phyloP scores from a whole-genome alignment of 306 rosid genomes.

The Chamaecrista fasciculata region DNA sequence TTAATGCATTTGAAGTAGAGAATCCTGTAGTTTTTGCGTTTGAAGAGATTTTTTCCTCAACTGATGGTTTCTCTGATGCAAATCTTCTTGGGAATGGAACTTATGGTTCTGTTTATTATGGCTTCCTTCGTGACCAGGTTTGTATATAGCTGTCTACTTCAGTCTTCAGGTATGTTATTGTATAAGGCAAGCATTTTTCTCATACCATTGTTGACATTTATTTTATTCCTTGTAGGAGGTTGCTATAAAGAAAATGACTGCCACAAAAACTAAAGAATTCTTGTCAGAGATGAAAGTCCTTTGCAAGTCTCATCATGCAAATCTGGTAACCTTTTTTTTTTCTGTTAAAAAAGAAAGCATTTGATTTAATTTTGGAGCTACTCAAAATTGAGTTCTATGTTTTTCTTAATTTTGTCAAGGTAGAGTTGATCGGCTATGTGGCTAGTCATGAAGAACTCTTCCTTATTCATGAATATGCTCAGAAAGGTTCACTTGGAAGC shows the following conservation, averaged over 20 bases:
- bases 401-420: constrained; percentile 68
- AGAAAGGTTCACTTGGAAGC: constrained; percentile 90
- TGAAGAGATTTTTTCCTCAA: constrained; percentile 70
- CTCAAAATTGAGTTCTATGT: constrained; percentile 41
- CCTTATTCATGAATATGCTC: constrained; percentile 86
- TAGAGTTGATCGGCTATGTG: constrained; percentile 97
- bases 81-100: constrained; percentile 92
- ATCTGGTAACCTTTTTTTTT: constrained; percentile 59
- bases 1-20: constrained; percentile 67
- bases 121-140: constrained; percentile 86
- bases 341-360: background rate
- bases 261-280: constrained; percentile 89
- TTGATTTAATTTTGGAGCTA: constrained; percentile 34
- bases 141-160: constrained; percentile 25
- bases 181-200: constrained; percentile 13
- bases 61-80: constrained; percentile 89
- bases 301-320: constrained; percentile 94
- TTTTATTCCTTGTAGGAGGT: constrained; percentile 69
- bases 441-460: constrained; percentile 85
- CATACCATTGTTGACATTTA: constrained; percentile 21
- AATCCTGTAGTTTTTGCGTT: constrained; percentile 77
- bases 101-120: constrained; percentile 89
- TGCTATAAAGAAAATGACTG: constrained; percentile 95
- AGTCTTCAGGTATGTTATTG: background rate
- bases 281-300: constrained; percentile 87